Base-by-base conservation (phyloP, 768 basidiomycete genomes). In the Naganishia friedmannii region DNA sequence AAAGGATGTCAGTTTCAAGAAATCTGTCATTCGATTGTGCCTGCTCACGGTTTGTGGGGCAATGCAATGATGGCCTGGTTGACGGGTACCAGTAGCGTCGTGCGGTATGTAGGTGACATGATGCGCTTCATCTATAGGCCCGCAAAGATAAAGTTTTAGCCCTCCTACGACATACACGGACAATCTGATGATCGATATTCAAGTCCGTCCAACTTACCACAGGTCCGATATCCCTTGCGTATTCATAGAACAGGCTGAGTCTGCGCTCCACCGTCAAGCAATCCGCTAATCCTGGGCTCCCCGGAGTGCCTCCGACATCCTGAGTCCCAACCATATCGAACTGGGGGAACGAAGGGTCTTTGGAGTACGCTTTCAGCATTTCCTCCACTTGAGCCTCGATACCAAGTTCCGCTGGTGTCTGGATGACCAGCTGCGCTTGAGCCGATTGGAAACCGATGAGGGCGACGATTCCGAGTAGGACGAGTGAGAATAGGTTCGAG, bases 41-140 rank as follows among this genome's bases (percentile, higher is more conserved):
- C 26, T 93, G 75, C 87, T 45, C 39, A 63, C 60, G 60, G 60
- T 42, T 63, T 63, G 42, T 63, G 83, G 2, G 87, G 79, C 66
- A 93, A 82, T 4, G 88, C 88, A 86, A 92, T 91, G 19, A 93
- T 87, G 10, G 91, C 92, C 79, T 89, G 90, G 80, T 95, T 93
- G 29, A 89, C 90, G 0, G 92, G 92, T 5, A 88, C 91, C 53
- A 95, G 84, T 12, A 94, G 65, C 0, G 91, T 91, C 67, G 83
- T 79, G 8, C 79, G 83, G 31, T 69, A 54, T 21, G 54, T 42
- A 3, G 68, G 48, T 2, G 67, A 68, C 15, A 56, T 28, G 51
- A 56, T 37, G 7, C 66, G 65, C 34, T 53, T 45, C 31, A 54
- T 46, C 58, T 70, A 28, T 19, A 17, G 46, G 6, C 23, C 4